Percentiles rank a stretch among this genome's conserved stretches.
Conservation (phyloP, 2,329 filamentous ascomycete genomes). For the Aureobasidium subglaciale region DNA sequence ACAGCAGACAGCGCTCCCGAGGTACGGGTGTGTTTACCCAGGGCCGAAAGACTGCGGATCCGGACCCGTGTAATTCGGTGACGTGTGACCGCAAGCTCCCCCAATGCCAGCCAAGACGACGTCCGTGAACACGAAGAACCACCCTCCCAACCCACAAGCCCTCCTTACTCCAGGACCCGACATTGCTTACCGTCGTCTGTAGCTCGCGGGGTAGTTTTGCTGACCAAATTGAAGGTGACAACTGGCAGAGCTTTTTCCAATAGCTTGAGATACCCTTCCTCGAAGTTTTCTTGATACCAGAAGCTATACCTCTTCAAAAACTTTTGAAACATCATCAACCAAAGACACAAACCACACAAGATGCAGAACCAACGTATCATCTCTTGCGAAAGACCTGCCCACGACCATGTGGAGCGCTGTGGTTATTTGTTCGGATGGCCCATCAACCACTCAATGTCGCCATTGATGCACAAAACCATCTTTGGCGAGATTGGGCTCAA, state of each 20-base stretch:
- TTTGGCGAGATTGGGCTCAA: constrained; percentile 45
- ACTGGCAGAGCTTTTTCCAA: constrained; percentile 2
- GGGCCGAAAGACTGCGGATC: background rate
- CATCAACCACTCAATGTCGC: constrained; percentile 51
- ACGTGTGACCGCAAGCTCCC: background rate
- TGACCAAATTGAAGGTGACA: constrained; percentile 1
- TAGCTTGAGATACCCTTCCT: background rate
- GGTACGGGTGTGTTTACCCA: background rate
- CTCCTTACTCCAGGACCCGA: background rate
- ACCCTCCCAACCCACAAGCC: background rate
- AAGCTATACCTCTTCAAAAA: background rate
- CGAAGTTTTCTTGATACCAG: background rate
- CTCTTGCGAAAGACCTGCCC: constrained; percentile 6
- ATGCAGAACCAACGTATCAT: constrained; percentile 11
- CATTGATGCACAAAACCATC: constrained; percentile 48
- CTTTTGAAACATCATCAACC: too few species aligned
- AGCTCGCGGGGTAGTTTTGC: constrained; percentile 10
- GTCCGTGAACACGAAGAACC: constrained; percentile 1
- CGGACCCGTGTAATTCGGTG: background rate
- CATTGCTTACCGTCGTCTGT: constrained; percentile 4
- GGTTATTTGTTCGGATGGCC: constrained; percentile 52
- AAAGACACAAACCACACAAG: background rate
- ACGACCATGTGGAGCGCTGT: constrained; percentile 38
- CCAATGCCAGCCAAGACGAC: background rate
- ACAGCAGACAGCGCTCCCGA: too few species aligned